Conservation (phyloP, 805 yeast species). For the Candida peoriensis region DNA sequence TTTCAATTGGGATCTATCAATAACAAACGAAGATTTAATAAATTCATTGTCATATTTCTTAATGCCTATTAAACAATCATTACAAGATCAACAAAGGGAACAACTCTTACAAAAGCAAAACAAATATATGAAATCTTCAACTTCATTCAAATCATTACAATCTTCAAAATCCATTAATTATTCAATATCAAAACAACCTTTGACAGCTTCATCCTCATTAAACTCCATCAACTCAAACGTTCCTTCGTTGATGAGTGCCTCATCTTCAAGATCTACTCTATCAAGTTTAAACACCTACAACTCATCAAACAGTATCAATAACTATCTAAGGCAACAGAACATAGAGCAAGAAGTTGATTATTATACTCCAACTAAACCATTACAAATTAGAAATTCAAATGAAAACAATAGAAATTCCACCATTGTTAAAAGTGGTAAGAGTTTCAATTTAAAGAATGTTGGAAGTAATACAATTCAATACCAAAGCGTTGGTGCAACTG, state of each 20-base stretch:
- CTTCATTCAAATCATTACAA: constrained; percentile 10
- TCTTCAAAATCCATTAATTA: constrained; percentile 22
- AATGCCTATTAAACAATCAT: constrained; percentile 54
- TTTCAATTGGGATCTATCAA: constrained; percentile 79
- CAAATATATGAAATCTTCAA: constrained; percentile 15
- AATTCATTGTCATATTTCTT: constrained; percentile 71
- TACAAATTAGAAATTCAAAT: constrained; percentile 20
- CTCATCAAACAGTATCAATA: constrained; percentile 12
- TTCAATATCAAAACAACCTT: constrained; percentile 30
- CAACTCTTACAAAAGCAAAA: constrained; percentile 22
- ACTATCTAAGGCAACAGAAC: constrained; percentile 2
- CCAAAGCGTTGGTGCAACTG: too few species aligned
- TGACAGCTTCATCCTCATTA: constrained; percentile 34
- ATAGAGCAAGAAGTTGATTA: constrained; percentile 6
- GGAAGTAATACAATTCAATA: too few species aligned
- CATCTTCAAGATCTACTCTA: constrained; percentile 35
- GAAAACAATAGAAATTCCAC: constrained; percentile 6
- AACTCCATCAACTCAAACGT: constrained; percentile 22
- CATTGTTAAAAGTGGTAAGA: constrained; percentile 8
- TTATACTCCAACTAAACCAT: constrained; percentile 14
- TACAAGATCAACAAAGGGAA: constrained; percentile 21
- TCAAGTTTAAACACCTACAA: constrained; percentile 22
- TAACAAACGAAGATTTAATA: constrained; percentile 65
- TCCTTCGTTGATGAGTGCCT: constrained; percentile 37
- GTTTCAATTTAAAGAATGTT: constrained; percentile 6